Evolutionary conservation across 1,139 yeast species (phyloP).

Genomic region (Suhomyces atakaporum): DNA sequence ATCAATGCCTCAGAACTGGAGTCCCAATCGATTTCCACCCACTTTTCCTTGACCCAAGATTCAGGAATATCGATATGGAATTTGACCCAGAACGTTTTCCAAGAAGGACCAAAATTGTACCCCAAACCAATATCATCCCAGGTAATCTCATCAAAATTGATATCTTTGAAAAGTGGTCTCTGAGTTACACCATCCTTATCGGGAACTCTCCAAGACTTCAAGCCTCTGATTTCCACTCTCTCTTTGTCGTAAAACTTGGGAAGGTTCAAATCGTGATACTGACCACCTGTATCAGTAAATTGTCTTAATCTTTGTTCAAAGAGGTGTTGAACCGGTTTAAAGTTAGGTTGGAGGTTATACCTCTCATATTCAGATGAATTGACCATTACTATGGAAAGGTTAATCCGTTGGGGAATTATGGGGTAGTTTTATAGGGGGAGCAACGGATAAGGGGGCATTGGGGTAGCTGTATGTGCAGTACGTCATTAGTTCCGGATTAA

Average conservation of each 20-base stretch:
- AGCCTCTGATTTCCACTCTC: constrained; percentile 50
- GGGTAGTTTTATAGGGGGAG: constrained; percentile 2
- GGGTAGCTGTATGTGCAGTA: constrained; percentile 10
- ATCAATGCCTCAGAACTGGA: constrained; percentile 83
- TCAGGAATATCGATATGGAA: constrained; percentile 63
- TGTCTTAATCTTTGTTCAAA: constrained; percentile 81
- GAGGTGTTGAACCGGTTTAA: constrained; percentile 79
- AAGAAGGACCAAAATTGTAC: constrained; percentile 86
- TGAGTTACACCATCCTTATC: constrained; percentile 49
- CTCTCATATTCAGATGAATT: constrained; percentile 23
- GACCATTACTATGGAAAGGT: constrained; percentile 5
- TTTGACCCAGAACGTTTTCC: constrained; percentile 96
- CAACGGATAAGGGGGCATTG: constrained; percentile 5
- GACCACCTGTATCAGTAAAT: constrained; percentile 72
- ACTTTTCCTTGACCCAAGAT: constrained; percentile 51
- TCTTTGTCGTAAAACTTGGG: constrained; percentile 79
- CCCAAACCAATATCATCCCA: constrained; percentile 70
- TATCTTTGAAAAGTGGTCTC: constrained; percentile 77
- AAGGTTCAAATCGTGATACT: constrained; percentile 66
- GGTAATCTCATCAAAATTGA: constrained; percentile 45
- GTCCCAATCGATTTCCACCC: constrained; percentile 80
- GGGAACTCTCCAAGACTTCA: constrained; percentile 68
- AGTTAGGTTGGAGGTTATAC: constrained; percentile 65
- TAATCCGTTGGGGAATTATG: background rate
- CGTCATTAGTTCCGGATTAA: background rate